phyloP scores from a whole-genome alignment of 225 moss, liverwort and hornwort species.

The Marchantia paleacea region DNA sequence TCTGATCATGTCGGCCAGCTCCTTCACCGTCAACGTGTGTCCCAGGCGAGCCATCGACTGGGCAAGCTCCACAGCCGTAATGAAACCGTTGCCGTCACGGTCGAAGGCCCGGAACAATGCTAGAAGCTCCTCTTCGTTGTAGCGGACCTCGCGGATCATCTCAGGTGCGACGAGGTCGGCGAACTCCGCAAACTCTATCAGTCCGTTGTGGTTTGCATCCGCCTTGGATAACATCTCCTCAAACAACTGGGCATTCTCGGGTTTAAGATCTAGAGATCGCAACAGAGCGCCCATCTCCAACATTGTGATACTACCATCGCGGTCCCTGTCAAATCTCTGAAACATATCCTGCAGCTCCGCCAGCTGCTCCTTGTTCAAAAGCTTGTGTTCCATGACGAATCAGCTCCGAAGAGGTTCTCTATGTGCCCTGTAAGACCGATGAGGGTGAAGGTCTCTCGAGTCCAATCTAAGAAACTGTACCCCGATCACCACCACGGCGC shows the following conservation, averaged over 20 bases:
- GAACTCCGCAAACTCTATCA: constrained; percentile 76
- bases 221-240: constrained; percentile 58
- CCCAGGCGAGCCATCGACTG: constrained; percentile 83
- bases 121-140: constrained; percentile 68
- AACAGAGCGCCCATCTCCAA: constrained; percentile 66
- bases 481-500: background rate
- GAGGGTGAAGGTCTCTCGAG: background rate
- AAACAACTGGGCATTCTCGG: constrained; percentile 48
- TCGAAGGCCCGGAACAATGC: constrained; percentile 71
- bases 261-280: constrained; percentile 62
- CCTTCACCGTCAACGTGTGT: constrained; percentile 62
- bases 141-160: constrained; percentile 50
- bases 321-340: constrained; percentile 66
- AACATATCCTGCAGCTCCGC: constrained; percentile 72
- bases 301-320: constrained; percentile 72
- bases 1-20: constrained; percentile 75
- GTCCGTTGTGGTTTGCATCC: constrained; percentile 63
- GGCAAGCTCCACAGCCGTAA: constrained; percentile 71
- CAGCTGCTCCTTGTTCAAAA: constrained; percentile 66
- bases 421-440: background rate
- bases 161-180: constrained; percentile 63
- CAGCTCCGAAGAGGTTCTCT: background rate
- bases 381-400: constrained; percentile 35
- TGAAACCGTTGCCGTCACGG: constrained; percentile 80
- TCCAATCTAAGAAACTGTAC: background rate